Conservation (phyloP, 1,284 basidiomycete genomes). For the Singerocomus inundabilis region DNA sequence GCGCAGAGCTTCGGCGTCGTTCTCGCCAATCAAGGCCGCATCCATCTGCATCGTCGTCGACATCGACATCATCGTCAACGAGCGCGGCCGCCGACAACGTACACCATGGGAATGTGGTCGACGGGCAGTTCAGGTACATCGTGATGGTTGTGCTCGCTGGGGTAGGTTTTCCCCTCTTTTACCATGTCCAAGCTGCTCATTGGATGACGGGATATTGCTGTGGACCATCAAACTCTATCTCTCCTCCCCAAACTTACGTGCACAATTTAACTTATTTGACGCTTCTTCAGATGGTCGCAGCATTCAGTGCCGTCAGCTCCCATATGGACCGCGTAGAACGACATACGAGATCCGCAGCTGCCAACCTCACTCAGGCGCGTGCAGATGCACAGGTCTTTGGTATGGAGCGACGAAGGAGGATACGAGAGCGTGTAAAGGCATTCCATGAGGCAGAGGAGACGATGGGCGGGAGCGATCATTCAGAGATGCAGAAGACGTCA, state of each 20-base stretch:
- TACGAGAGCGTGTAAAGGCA: slow-evolving; percentile 38
- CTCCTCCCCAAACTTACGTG: neutral
- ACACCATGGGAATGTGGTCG: neutral
- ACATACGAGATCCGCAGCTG: slow-evolving; percentile 37
- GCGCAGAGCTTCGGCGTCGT: slow-evolving; percentile 43
- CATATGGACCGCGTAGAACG: slow-evolving; percentile 23
- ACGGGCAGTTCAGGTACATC: slow-evolving; percentile 13
- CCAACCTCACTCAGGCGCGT: slow-evolving; percentile 44
- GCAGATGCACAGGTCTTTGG: slow-evolving; percentile 42
- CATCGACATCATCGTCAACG: slow-evolving; percentile 3
- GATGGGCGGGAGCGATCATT: neutral
- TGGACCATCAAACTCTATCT: neutral
- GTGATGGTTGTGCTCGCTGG: slow-evolving; percentile 17
- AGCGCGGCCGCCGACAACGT: neutral
- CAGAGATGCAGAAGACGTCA: neutral
- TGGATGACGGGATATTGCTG: neutral
- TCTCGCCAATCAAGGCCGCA: slow-evolving; percentile 16
- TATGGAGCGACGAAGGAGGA: slow-evolving; percentile 38
- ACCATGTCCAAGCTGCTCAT: neutral
- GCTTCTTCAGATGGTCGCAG: slow-evolving; percentile 11
- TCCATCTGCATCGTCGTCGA: no score
- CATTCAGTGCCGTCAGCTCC: slow-evolving; percentile 10
- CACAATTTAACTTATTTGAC: neutral
- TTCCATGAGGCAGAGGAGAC: slow-evolving; percentile 5
- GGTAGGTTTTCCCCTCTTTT: slow-evolving; percentile 10